Conservation (phyloP, 192 early-diverging fungal genomes). For the Globomyces pollinis-pini region DNA sequence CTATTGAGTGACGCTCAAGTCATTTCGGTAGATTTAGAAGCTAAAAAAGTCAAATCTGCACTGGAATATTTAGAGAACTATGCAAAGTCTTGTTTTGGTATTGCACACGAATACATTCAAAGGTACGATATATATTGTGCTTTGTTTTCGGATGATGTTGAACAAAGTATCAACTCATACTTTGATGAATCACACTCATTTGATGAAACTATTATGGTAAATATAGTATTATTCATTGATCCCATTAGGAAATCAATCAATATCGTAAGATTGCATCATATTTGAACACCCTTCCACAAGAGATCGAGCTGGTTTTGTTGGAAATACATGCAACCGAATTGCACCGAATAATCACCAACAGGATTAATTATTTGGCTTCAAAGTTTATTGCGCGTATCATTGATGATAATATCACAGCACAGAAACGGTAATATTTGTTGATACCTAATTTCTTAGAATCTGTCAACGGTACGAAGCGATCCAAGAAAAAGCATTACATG, state of each 20-base stretch:
- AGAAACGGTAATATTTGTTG: too few species aligned
- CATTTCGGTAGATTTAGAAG: conserved; percentile 23
- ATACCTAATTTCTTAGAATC: too few species aligned
- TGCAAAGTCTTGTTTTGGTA: conserved; percentile 32
- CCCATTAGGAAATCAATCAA: conserved; percentile 46
- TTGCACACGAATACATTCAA: conserved; percentile 34
- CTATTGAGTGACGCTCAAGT: neutral
- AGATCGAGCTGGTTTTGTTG: conserved; percentile 44
- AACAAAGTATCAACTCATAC: conserved; percentile 26
- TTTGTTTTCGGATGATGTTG: conserved; percentile 28
- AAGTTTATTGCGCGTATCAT: conserved; percentile 42
- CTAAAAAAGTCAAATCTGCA: conserved; percentile 20
- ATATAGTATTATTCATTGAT: conserved; percentile 1
- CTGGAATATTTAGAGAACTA: conserved; percentile 24
- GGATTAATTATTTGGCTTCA: neutral
- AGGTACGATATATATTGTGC: conserved; percentile 36
- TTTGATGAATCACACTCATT: conserved; percentile 41
- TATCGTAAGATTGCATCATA: conserved; percentile 28
- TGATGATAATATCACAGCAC: conserved; percentile 38
- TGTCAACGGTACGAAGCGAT: conserved; percentile 46
- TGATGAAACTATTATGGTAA: conserved; percentile 28
- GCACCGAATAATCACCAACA: conserved; percentile 31
- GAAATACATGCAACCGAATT: conserved; percentile 46
- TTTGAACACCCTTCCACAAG: conserved; percentile 29
- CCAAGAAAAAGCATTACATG: conserved; percentile 36